Evolutionary conservation across 208 protist genomes (phyloP).

Genomic region (Trypanosoma cruzi): DNA sequence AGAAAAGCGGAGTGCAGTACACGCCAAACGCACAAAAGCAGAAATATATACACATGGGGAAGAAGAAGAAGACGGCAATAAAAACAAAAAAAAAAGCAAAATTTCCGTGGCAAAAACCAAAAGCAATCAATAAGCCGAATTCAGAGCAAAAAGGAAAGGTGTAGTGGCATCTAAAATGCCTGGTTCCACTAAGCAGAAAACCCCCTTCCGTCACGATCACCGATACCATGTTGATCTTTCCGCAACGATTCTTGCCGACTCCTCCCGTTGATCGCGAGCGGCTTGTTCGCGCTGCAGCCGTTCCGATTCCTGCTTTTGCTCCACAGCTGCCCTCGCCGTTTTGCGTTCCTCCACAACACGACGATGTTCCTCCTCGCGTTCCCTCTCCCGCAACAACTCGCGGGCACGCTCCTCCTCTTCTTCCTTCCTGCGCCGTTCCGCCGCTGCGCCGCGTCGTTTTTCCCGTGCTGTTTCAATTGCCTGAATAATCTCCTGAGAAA

Average conservation of each 20-base stretch:
- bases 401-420: constrained; percentile 51
- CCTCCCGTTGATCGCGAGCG: constrained; percentile 30
- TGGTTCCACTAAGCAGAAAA: background rate
- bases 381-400: constrained; percentile 54
- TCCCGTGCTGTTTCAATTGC: constrained; percentile 52
- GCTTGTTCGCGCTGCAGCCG: constrained; percentile 31
- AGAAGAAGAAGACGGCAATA: background rate
- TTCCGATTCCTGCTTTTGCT: constrained; percentile 33
- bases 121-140: background rate
- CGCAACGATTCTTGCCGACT: constrained; percentile 41
- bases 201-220: background rate
- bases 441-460: constrained; percentile 45
- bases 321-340: constrained; percentile 22
- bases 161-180: background rate
- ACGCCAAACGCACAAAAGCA: background rate
- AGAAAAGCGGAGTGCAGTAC: background rate
- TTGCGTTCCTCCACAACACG: constrained; percentile 52
- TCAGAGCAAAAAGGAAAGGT: background rate
- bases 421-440: constrained; percentile 44
- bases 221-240: constrained; percentile 28
- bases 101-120: background rate
- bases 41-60: background rate
- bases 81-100: constrained; percentile 3
- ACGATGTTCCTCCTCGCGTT: constrained; percentile 51
- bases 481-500: constrained; percentile 43